These are phyloP conservation scores for Naganishia kalamii DNA, from an alignment of 768 basidiomycete species.

Conservation along the genomic window DNA sequence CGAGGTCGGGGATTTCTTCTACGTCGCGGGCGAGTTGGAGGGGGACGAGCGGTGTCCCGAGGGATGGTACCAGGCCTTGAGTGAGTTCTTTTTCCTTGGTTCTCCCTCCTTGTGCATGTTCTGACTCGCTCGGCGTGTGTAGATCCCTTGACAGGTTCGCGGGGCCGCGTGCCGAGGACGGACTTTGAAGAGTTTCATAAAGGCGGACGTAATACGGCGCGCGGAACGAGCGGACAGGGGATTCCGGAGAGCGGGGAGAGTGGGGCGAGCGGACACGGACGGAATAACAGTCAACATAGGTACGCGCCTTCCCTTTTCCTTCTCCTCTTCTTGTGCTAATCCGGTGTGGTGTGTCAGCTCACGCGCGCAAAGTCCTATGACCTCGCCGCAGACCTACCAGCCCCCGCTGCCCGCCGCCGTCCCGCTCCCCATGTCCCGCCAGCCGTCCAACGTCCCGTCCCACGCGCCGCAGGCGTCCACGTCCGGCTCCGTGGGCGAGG, in stretches of 20 bases:
- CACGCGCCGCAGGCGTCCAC: too few relatives aligned
- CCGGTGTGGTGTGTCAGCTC: neutral
- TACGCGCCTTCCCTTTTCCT: neutral
- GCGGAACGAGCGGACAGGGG: neutral
- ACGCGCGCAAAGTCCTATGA: neutral
- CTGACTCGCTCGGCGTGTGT: neutral
- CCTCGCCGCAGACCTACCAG: conserved; percentile 3
- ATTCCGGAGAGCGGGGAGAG: neutral
- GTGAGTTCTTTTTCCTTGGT: conserved; percentile 38
- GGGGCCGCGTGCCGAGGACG: conserved; percentile 78
- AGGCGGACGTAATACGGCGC: conserved; percentile 35
- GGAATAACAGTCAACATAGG: conserved; percentile 15
- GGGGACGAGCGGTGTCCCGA: conserved; percentile 32
- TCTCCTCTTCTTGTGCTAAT: neutral
- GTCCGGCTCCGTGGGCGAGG: too few relatives aligned
- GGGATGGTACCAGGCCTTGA: conserved; percentile 87
- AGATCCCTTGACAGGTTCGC: conserved; percentile 77
- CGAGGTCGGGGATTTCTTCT: conserved; percentile 92
- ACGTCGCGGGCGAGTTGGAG: conserved; percentile 73
- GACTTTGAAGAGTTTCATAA: conserved; percentile 90
- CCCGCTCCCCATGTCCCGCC: neutral
- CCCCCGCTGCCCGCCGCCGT: neutral
- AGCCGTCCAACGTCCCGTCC: too few relatives aligned
- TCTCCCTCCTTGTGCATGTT: neutral
- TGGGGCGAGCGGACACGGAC: neutral